Base-by-base conservation (phyloP, 2,329 filamentous ascomycete genomes). In the Epichloe glyceriae region DNA sequence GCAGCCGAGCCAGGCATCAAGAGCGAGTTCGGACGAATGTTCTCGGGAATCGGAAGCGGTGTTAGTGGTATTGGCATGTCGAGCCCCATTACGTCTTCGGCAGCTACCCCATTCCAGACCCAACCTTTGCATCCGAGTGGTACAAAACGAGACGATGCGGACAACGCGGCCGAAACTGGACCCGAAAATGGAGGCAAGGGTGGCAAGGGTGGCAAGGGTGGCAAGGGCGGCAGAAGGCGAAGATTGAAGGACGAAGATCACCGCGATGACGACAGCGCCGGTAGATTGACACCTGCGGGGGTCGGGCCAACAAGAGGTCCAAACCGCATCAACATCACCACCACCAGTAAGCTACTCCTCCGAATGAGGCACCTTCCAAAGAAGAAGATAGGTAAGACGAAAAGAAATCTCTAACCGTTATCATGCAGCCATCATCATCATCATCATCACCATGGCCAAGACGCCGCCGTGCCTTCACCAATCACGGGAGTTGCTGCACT, bases 11-110 rank as follows among this genome's bases (percentile, higher is more conserved):
- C 88, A 11, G 86, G 86, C 42, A 95, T 96, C 62, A 95, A 96
- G 73, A 94, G 83, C 63, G 91, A 96, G 64, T 90, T 96, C 64
- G 90, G 90, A 30, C 83, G 88, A 55, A 95, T 96, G 76, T 96
- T 95, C 68, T 88, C 88, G 17, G 91, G 91, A n/a, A 88, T 97
- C 57, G 90, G 73, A 53, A 78, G 72, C 57, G 78, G 73, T 54
- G 73, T 77, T 34, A 73, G 68, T 54, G 71, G 67, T 40, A 71
- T 77, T 52, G 72, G 71, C 22, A 67, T 73, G 37, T 73, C 76
- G 14, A 79, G 75, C 57, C 76, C 78, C 2, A 69, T 73, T 3
- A 66, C 74, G 1, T 63, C 67, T 6, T 58, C 58, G 4, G 56
- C 63, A 39, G 68, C 41, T 59, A 71, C 53, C 62, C 44, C 75